Base-by-base conservation (phyloP, 495 filamentous ascomycete genomes). In the Glarea lozoyensis region DNA sequence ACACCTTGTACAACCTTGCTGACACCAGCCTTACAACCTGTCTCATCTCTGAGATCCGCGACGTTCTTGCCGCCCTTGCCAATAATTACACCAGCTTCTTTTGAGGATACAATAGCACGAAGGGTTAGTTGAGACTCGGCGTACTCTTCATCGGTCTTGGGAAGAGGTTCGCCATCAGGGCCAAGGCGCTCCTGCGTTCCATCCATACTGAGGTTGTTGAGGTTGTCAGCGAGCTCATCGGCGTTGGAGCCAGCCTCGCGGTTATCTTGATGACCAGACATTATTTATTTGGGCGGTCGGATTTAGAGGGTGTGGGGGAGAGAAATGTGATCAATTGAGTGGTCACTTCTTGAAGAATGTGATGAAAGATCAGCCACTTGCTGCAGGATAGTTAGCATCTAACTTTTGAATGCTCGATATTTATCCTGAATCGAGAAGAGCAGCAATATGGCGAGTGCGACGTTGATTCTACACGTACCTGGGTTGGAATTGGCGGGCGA, bases 51-150 rank as follows among this genome's bases (percentile, higher is more conserved):
- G 46, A 98, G 70, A 59, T 97, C 89, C 18, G 92, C 92, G 30
- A 98, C 92, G 57, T 98, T 97, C 73, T 98, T 94, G 45, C 92
- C 92, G 30, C 83, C 88, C 67, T 97, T 98, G 56, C 92, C 92
- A 58, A 98, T 98, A 62, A 98, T 96, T 43, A 97, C 86, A 52
- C 92, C 92, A 41, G 92, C 92, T 65, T 97, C 92, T 67, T 96
- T 96, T 54, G 93, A 93, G 12, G 90, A 93, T 54, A 98, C 93
- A 58, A 98, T 97, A 42, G 92, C 93, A 55, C 92, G 85, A 32
- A 98, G 76, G 42, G 92, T 98, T 54, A 98, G 70, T 61, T 87
- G 82, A 13, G 88, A 74, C 61, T 86, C 77, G 12, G 86, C 88
- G 60, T 97, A 98, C 60, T 98, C 92, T 53, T 97, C 89, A 48